Evolutionary conservation across 2,329 filamentous ascomycete species (phyloP).

Genomic region (Magnaporthiopsis incrustans): DNA sequence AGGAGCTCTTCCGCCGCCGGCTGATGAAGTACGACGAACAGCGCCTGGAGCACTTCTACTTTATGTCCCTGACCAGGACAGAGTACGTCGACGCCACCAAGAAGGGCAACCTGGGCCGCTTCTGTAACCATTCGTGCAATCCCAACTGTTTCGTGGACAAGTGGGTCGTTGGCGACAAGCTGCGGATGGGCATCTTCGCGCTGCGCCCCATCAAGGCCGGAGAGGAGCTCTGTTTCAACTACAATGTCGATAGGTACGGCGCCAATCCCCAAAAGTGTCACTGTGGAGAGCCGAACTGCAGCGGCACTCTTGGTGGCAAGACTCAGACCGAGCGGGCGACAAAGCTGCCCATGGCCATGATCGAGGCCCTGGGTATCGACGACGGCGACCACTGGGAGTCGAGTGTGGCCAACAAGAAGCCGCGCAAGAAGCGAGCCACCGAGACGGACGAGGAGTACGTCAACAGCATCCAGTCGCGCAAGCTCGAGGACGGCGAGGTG

Average conservation of each 20-base stretch:
- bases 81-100: conserved; percentile 98
- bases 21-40: conserved; percentile 93
- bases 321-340: conserved; percentile 94
- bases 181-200: conserved; percentile 98
- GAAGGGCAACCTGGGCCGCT: conserved; percentile 89
- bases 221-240: conserved; percentile 97
- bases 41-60: conserved; percentile 98
- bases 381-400: conserved; percentile 90
- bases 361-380: conserved; percentile 93
- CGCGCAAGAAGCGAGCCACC: conserved; percentile 81
- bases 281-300: conserved; percentile 89
- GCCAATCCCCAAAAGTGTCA: conserved; percentile 96
- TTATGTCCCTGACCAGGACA: conserved; percentile 95
- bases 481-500: conserved; percentile 64
- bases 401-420: conserved; percentile 79
- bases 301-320: conserved; percentile 93
- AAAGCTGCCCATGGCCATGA: conserved; percentile 79
- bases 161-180: conserved; percentile 94
- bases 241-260: conserved; percentile 97
- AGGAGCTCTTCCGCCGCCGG: conserved; percentile 77
- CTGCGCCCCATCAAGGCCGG: conserved; percentile 75
- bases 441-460: conserved; percentile 96
- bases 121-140: conserved; percentile 98
- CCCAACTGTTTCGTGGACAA: conserved; percentile 99
- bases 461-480: conserved; percentile 74